These are phyloP conservation scores for Detonula confervacea DNA, from an alignment of 352 stramenopile species.

Conservation along the genomic window DNA sequence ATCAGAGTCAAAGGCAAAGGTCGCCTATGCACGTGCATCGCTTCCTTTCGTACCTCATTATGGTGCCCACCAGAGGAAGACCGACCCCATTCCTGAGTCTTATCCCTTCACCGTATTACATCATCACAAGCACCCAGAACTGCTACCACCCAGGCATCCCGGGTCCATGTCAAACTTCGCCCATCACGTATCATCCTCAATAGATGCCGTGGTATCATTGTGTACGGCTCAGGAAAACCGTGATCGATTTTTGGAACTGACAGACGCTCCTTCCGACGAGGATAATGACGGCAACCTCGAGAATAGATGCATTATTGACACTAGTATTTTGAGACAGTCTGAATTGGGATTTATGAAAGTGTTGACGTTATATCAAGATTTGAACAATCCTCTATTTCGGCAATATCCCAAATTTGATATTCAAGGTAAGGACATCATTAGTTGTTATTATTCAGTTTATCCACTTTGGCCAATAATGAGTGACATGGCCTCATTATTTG, in stretches of 20 bases:
- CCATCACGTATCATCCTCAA: conserved; percentile 41
- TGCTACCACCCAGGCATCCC: conserved; percentile 24
- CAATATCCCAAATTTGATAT: conserved; percentile 41
- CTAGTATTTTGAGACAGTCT: conserved; percentile 64
- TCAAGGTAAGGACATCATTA: too few species aligned
- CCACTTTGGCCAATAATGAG: too few species aligned
- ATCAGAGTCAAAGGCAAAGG: neutral
- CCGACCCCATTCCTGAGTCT: conserved; percentile 9
- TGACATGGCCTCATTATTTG: too few species aligned
- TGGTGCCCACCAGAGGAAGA: too few species aligned
- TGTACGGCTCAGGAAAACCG: conserved; percentile 35
- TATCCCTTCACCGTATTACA: conserved; percentile 36
- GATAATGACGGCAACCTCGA: conserved; percentile 16
- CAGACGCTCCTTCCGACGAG: neutral
- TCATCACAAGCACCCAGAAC: conserved; percentile 42
- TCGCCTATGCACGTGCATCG: neutral
- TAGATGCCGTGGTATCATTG: conserved; percentile 22
- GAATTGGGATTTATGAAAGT: conserved; percentile 60
- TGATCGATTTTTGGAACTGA: conserved; percentile 43
- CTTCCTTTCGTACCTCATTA: neutral
- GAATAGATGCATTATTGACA: conserved; percentile 70
- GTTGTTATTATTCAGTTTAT: too few species aligned
- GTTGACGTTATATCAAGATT: conserved; percentile 70
- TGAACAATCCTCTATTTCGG: conserved; percentile 71
- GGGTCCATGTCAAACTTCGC: conserved; percentile 29